These are phyloP conservation scores for Zygotorulaspora mrakii DNA, from an alignment of 1,139 yeast species.

Conservation along the genomic window DNA sequence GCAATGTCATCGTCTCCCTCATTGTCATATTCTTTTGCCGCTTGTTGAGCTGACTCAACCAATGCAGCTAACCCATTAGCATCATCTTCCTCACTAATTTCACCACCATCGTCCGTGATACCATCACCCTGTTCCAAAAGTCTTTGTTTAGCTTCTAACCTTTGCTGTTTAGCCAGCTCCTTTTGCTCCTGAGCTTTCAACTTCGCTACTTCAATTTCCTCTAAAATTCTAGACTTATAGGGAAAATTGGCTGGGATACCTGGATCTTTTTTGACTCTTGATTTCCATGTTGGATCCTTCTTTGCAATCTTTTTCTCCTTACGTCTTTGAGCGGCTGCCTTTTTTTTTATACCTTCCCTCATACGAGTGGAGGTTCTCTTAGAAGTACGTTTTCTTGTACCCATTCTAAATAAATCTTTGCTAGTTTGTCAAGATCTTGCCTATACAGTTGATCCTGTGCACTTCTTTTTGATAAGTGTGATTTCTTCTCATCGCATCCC, in stretches of 20 bases:
- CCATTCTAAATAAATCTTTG: too few relatives aligned
- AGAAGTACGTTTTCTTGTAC: slow-evolving; percentile 38
- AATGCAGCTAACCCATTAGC: slow-evolving; percentile 72
- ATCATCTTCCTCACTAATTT: slow-evolving; percentile 45
- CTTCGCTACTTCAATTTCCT: slow-evolving; percentile 74
- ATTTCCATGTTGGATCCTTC: slow-evolving; percentile 91
- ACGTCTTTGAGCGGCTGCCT: slow-evolving; percentile 86
- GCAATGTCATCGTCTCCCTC: slow-evolving; percentile 33
- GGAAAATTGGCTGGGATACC: slow-evolving; percentile 96
- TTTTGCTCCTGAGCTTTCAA: slow-evolving; percentile 59
- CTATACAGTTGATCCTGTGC: too few relatives aligned
- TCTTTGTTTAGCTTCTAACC: slow-evolving; percentile 47
- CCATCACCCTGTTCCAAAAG: slow-evolving; percentile 45
- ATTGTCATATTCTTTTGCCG: slow-evolving; percentile 70
- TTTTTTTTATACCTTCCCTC: slow-evolving; percentile 94
- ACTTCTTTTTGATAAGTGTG: background rate
- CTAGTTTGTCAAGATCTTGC: too few relatives aligned
- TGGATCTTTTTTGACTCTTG: slow-evolving; percentile 76
- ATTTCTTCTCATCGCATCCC: slow-evolving; percentile 19
- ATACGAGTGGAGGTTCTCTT: slow-evolving; percentile 87
- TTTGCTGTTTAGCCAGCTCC: slow-evolving; percentile 42
- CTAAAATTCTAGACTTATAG: slow-evolving; percentile 77
- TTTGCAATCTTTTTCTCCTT: slow-evolving; percentile 78
- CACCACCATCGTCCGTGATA: slow-evolving; percentile 43
- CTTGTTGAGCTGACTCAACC: slow-evolving; percentile 81